These are phyloP conservation scores for Teunomyces atbi DNA, from an alignment of 805 yeast genomes.

Conservation along the genomic window DNA sequence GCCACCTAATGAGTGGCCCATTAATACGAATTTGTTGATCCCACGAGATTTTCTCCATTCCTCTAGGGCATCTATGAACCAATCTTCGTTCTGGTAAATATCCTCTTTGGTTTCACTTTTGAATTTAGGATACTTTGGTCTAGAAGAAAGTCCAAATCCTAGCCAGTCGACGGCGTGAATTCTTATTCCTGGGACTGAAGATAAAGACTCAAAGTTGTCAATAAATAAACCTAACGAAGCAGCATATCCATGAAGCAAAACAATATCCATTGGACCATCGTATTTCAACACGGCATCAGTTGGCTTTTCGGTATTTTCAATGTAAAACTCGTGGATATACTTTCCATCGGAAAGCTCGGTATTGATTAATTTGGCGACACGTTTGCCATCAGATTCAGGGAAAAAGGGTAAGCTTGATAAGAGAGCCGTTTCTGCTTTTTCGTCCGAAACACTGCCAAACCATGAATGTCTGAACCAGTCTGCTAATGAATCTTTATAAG, in stretches of 20 bases:
- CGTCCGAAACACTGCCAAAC: slow-evolving; percentile 19
- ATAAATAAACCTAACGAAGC: slow-evolving; percentile 84
- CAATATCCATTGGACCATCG: slow-evolving; percentile 46
- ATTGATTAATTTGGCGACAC: slow-evolving; percentile 47
- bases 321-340: slow-evolving; percentile 73
- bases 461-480: slow-evolving; percentile 34
- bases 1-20: slow-evolving; percentile 48
- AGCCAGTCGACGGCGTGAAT: slow-evolving; percentile 70
- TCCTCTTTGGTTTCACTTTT: slow-evolving; percentile 31
- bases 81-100: slow-evolving; percentile 36
- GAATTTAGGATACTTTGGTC: slow-evolving; percentile 46
- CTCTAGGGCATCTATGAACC: slow-evolving; percentile 44
- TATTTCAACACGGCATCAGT: not conserved
- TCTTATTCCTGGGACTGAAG: slow-evolving; percentile 50
- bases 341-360: slow-evolving; percentile 56
- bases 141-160: slow-evolving; percentile 68
- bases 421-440: slow-evolving; percentile 37
- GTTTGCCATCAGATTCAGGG: slow-evolving; percentile 50
- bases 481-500: slow-evolving; percentile 9
- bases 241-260: slow-evolving; percentile 89
- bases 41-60: slow-evolving; percentile 40
- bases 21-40: slow-evolving; percentile 32
- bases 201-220: slow-evolving; percentile 56
- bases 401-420: slow-evolving; percentile 59
- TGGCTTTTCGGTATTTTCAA: slow-evolving; percentile 49